phyloP scores from a whole-genome alignment of 345 rosid species.

The Populus deltoides region DNA sequence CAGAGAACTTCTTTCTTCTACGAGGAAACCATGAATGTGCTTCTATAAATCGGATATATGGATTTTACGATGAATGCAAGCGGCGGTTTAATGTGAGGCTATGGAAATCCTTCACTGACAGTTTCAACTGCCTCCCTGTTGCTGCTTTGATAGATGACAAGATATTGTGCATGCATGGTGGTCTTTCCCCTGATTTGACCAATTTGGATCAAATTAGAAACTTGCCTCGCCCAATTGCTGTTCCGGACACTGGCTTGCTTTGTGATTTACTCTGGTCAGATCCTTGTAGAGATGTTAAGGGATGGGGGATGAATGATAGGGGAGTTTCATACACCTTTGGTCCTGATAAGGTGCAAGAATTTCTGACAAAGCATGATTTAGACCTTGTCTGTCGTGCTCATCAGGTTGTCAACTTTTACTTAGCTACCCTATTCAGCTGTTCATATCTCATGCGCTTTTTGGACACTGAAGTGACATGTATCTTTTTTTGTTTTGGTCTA shows the following conservation, averaged over 20 bases:
- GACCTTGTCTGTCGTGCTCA: conserved; percentile 95
- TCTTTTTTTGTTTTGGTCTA: conserved; percentile 12
- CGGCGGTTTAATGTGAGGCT: conserved; percentile 82
- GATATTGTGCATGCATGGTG: conserved; percentile 91
- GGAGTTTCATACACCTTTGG: conserved; percentile 87
- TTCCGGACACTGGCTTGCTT: conserved; percentile 72
- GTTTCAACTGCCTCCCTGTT: conserved; percentile 85
- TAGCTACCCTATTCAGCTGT: not conserved
- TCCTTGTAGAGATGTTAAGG: conserved; percentile 73
- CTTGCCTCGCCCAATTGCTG: conserved; percentile 60
- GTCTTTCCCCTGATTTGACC: conserved; percentile 79
- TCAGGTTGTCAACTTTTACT: conserved; percentile 49
- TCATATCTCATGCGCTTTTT: conserved; percentile 2
- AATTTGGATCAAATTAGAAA: conserved; percentile 73
- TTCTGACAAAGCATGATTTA: conserved; percentile 64
- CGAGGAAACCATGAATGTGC: conserved; percentile 89
- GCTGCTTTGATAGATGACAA: conserved; percentile 84
- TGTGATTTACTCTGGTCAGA: conserved; percentile 95
- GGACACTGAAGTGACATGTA: not conserved
- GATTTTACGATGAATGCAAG: conserved; percentile 88
- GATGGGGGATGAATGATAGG: conserved; percentile 88
- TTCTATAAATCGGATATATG: conserved; percentile 82
- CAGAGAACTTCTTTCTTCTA: conserved; percentile 77
- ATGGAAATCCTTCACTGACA: conserved; percentile 81
- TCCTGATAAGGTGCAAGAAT: conserved; percentile 70